Evolutionary conservation across 192 early-diverging fungal species (phyloP), one percentile per base, ranked within the genome.

Genomic region (Umbelopsis isabellina): DNA sequence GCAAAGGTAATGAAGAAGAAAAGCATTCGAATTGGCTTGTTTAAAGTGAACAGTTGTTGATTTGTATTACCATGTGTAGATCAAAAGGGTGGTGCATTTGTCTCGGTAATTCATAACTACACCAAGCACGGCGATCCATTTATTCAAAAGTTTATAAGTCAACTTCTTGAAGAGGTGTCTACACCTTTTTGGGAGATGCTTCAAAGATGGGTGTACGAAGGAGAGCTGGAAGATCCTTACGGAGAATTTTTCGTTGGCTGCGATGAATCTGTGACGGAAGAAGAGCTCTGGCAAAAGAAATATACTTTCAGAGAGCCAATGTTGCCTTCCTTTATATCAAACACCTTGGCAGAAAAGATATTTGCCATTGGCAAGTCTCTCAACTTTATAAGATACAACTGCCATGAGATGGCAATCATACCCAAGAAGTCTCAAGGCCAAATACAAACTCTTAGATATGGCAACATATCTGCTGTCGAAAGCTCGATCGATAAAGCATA

Each of bases 41-140:
- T 30, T 3, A 30, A 30, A 3, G 27, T 30, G 27, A 30, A 30
- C 1, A 30, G 1, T 30, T 15, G 1, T 41, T 41, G 37, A 41
- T 58, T 58, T 1, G 30, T 30, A 16, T 12, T 23, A 23, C 22
- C 8, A 13, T 23, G 18, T 25, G 37, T 55, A 88, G 88, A 82
- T 20, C 64, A 82, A 21, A 87, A 90, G 48, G 94, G 94, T 8
- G 92, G 92, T 3, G 85, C 86, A 0, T 74, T 94, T 13, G 79
- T 93, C 6, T 90, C 92, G 6, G 84, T 79, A 10, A 89, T 99
- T 37, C 90, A 96, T 74, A 88, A 84, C 45, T 91, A 94, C 50
- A 90, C 85, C 6, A 88, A 94, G 65, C 93, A 99, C 75, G 97
- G 97, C 0, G 96, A 99, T 73, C 95, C 97, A 13, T 89, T 94